These are phyloP conservation scores for Citeromyces matritensis DNA, from an alignment of 805 yeast genomes.

Conservation along the genomic window DNA sequence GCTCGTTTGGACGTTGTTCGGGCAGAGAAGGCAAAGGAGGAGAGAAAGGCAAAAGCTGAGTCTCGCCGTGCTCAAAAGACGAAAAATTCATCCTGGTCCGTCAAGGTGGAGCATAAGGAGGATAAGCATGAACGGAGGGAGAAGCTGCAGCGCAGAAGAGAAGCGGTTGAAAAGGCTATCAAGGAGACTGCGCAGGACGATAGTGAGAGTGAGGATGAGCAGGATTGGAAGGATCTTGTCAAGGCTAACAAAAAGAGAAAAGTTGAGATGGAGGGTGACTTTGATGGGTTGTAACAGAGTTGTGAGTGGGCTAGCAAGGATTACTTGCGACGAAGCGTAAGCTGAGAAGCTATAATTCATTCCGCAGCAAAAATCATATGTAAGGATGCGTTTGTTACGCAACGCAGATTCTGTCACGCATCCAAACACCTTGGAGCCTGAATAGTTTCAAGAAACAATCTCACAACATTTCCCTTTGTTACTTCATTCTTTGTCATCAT, in stretches of 20 bases:
- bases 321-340: too few species aligned
- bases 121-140: constrained; percentile 46
- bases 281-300: constrained; percentile 38
- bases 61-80: constrained; percentile 25
- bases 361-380: too few species aligned
- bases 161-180: constrained; percentile 45
- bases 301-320: too few species aligned
- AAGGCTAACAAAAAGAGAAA: constrained; percentile 49
- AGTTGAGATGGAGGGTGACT: constrained; percentile 33
- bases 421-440: too few species aligned
- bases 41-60: constrained; percentile 18
- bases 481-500: too few species aligned
- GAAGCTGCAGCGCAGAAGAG: constrained; percentile 50
- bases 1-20: constrained; percentile 12
- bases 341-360: too few species aligned
- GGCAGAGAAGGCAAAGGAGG: constrained; percentile 1
- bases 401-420: too few species aligned
- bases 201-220: constrained; percentile 28
- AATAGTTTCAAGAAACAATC: too few species aligned
- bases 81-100: constrained; percentile 70
- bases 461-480: too few species aligned
- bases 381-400: too few species aligned
- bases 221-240: constrained; percentile 84
- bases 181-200: constrained; percentile 10
- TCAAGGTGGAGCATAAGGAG: constrained; percentile 50